Percentiles rank a stretch among this genome's conserved stretches.
Evolutionary conservation across 2,329 filamentous ascomycete species (phyloP).

Genomic region (Fusarium secorum): DNA sequence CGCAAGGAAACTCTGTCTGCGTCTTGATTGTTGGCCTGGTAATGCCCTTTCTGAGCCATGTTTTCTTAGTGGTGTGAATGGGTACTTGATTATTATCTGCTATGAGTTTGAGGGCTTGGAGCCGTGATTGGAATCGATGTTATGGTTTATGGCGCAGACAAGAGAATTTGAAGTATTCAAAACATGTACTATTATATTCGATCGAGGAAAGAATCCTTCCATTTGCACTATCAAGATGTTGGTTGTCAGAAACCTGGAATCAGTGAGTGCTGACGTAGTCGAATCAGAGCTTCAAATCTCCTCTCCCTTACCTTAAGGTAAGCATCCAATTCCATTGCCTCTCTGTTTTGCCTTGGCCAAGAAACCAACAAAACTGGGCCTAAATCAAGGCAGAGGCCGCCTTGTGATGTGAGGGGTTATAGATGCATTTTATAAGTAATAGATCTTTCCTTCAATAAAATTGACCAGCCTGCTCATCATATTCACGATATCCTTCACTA

Average conservation of each 20-base stretch:
- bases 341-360: not conserved
- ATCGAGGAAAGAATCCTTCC: not conserved
- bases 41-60: not conserved
- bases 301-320: not conserved
- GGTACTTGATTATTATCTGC: not conserved
- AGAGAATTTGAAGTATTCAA: not conserved
- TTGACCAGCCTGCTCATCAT: not conserved
- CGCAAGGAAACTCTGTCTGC: not conserved
- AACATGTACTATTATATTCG: not conserved
- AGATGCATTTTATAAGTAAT: not conserved
- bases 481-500: not conserved
- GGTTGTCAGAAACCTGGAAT: constrained; percentile 16
- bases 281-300: constrained; percentile 1
- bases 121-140: not conserved
- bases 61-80: not conserved
- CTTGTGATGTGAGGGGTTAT: constrained; percentile 3
- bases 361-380: constrained; percentile 29
- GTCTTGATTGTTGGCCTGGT: not conserved
- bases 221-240: not conserved
- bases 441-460: not conserved
- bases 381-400: constrained; percentile 20
- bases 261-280: constrained; percentile 17
- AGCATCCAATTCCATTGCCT: not conserved
- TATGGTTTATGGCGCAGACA: not conserved
- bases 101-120: not conserved